A percentile compares a stretch with the other conserved stretches of the same genome.
phyloP scores from a whole-genome alignment of 495 filamentous ascomycete genomes.

The Aspergillus indologenus region DNA sequence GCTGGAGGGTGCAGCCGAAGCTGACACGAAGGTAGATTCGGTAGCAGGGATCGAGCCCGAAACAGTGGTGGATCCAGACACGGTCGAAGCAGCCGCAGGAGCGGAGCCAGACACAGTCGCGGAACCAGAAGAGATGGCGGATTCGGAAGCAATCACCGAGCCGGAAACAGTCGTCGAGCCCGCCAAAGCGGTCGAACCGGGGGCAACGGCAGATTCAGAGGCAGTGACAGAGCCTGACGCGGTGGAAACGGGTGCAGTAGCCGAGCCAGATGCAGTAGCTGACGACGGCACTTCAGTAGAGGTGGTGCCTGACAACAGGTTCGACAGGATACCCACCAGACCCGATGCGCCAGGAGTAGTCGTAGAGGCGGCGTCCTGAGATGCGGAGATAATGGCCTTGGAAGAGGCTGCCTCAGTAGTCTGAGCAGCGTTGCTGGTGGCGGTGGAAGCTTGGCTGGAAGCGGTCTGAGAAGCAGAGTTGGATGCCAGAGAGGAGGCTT shows the following conservation, averaged over 20 bases:
- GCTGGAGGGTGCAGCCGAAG: constrained; percentile 4
- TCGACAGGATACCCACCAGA: background rate
- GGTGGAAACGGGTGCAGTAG: background rate
- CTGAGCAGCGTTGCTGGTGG: background rate
- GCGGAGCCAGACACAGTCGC: constrained; percentile 2
- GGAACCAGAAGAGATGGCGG: too few species aligned
- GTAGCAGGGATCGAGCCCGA: background rate
- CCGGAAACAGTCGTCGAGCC: too few species aligned
- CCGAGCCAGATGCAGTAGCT: background rate
- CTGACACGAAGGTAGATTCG: background rate
- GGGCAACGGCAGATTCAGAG: background rate
- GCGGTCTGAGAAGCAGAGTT: background rate
- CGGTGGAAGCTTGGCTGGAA: background rate
- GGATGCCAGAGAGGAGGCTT: background rate
- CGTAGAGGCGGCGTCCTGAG: background rate
- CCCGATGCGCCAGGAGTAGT: background rate
- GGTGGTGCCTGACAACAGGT: background rate
- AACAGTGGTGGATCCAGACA: background rate
- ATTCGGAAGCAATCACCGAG: too few species aligned
- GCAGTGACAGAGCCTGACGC: background rate
- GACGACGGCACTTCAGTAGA: background rate
- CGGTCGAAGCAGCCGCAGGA: constrained; percentile 1
- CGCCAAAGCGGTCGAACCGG: background rate
- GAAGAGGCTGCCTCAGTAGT: constrained; percentile 1
- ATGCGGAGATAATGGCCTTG: background rate